Evolutionary conservation across 2,329 filamentous ascomycete genomes (phyloP).

Genomic region (Metarhizium sp.): DNA sequence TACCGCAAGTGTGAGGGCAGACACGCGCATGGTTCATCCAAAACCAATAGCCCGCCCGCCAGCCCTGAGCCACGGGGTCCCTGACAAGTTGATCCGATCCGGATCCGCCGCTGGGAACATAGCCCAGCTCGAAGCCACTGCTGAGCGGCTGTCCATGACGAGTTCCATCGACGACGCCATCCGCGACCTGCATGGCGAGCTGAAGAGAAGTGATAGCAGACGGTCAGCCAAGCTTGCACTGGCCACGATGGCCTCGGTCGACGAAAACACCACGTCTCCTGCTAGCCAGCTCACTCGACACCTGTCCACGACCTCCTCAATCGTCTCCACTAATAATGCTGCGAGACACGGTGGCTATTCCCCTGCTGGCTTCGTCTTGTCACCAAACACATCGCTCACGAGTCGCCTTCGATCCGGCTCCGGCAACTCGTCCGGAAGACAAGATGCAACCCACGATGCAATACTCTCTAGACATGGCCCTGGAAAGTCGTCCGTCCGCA

Average conservation of each 20-base stretch:
- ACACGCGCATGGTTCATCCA: constrained; percentile 29
- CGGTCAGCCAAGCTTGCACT: constrained; percentile 52
- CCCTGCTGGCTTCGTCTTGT: constrained; percentile 57
- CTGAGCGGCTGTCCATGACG: constrained; percentile 63
- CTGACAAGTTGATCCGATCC: constrained; percentile 52
- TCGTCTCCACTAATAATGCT: constrained; percentile 57
- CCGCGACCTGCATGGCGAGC: constrained; percentile 59
- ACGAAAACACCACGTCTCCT: background rate
- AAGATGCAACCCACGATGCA: constrained; percentile 31
- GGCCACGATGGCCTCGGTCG: constrained; percentile 14
- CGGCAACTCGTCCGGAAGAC: constrained; percentile 32
- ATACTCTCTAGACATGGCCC: constrained; percentile 41
- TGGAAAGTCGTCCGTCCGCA: constrained; percentile 44
- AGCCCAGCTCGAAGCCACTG: constrained; percentile 64
- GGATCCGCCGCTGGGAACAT: constrained; percentile 58
- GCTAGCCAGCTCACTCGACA: constrained; percentile 28
- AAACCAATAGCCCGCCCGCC: constrained; percentile 39
- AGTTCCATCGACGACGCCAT: constrained; percentile 74
- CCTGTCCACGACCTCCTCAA: constrained; percentile 47
- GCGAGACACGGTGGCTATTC: constrained; percentile 64
- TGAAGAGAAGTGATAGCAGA: constrained; percentile 61
- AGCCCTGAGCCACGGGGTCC: constrained; percentile 35
- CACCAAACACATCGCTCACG: constrained; percentile 54
- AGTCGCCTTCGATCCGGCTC: constrained; percentile 47
- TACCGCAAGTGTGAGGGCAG: constrained; percentile 32